Evolutionary conservation across 441 rosid species (phyloP), one percentile per base, ranked within the genome.

Genomic region (Isatis lusitanica): DNA sequence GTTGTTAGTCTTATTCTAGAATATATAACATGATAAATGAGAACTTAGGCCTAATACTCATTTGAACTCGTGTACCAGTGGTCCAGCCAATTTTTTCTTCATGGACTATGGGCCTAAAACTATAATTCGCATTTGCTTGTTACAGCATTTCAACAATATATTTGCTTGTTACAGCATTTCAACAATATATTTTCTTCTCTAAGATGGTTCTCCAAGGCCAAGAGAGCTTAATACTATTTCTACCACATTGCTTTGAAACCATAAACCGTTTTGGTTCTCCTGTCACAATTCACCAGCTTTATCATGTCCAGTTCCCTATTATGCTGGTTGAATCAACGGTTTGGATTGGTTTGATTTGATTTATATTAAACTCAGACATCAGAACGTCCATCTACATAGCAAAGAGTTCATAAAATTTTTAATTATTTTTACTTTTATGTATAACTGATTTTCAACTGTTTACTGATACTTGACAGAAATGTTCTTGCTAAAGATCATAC

Each of bases 51-150:
- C 2, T 1, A 21, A 21, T 1, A 21, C 24, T 21, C 24, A 21
- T 21, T 21, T 21, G 24, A 21, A 21, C 2, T 21, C 2, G 24
- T 21, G 24, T 1, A 31, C 10, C 9, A 5, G 4, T 38, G 11
- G 12, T 3, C 42, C 0, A 38, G 3, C 12, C 9, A 9, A 2
- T 9, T 36, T 36, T 83, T 81, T 70, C 95, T 94, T 74, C 91
- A 93, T 50, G 74, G 74, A 40, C 4, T 43, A 42, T 42, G 46
- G 46, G 46, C 16, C 17, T 4, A 43, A 43, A 15, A n/a, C 15
- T 12, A 40, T 4, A 12, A 4, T 43, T 6, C 6, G 6, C n/a
- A 1, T 0, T 26, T 26, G 9, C 50, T 15, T 15, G 6, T n/a
- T 15, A n/a, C 18, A 15, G 18, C 18, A 42, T 13, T 42, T 42